Conservation (phyloP, 805 yeast species). For the Debaryomyces tyrocola region DNA sequence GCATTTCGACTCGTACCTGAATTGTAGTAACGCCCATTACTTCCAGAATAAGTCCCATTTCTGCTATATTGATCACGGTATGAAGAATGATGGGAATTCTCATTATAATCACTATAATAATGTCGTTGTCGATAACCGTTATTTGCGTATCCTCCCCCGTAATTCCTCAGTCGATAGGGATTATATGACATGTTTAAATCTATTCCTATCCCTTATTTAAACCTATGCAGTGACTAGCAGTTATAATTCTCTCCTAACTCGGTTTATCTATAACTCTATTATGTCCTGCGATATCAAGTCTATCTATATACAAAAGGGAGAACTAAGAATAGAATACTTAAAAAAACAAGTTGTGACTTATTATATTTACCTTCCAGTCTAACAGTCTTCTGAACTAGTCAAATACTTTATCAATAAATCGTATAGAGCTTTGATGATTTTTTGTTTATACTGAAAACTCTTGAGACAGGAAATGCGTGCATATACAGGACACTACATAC, state of each 20-base stretch:
- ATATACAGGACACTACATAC: not conserved
- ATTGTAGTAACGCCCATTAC: not conserved
- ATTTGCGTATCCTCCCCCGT: slow-evolving; percentile 5
- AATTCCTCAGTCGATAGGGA: slow-evolving; percentile 5
- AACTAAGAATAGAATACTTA: not conserved
- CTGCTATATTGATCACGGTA: not conserved
- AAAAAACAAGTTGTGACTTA: not conserved
- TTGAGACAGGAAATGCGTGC: not conserved
- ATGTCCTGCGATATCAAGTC: not conserved
- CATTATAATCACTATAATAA: slow-evolving; percentile 4
- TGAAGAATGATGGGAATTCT: not conserved
- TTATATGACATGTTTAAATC: slow-evolving; percentile 6
- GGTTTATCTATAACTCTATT: not conserved
- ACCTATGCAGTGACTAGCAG: too few species aligned
- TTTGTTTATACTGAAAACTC: not conserved
- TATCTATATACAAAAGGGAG: not conserved
- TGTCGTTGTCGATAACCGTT: not conserved
- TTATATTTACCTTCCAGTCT: too few species aligned
- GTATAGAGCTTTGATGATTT: not conserved
- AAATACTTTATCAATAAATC: too few species aligned
- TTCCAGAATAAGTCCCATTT: not conserved
- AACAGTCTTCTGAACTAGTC: too few species aligned
- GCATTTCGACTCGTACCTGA: not conserved
- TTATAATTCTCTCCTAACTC: not conserved
- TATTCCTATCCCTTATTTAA: too few species aligned